phyloP scores from a whole-genome alignment of 1,284 basidiomycete species.

The Thecaphora thlaspeos region DNA sequence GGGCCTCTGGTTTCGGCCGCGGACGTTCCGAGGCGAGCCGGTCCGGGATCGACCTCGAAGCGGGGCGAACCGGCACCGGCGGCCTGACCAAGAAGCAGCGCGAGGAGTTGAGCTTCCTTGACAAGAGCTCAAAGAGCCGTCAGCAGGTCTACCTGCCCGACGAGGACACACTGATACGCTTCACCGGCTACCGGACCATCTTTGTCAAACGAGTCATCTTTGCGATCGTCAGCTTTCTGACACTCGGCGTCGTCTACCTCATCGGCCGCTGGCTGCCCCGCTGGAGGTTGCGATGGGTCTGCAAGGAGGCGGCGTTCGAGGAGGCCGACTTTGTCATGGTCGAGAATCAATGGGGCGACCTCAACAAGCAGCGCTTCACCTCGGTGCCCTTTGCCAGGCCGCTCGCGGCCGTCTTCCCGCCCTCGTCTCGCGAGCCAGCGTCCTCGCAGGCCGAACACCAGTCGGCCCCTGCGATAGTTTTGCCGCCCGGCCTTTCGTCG shows the following conservation, averaged over 20 bases:
- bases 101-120: constrained; percentile 42
- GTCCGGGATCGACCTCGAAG: constrained; percentile 1
- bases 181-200: constrained; percentile 82
- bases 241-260: constrained; percentile 75
- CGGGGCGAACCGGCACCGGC: constrained; percentile 1
- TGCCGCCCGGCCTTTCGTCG: constrained; percentile 18
- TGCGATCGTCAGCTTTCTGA: constrained; percentile 70
- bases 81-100: constrained; percentile 4
- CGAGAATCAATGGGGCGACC: constrained; percentile 64
- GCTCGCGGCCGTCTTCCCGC: constrained; percentile 52
- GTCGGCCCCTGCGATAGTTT: constrained; percentile 17
- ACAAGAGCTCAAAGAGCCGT: constrained; percentile 58
- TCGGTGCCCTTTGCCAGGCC: constrained; percentile 54
- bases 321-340: constrained; percentile 75
- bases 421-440: constrained; percentile 50
- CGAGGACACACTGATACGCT: constrained; percentile 84
- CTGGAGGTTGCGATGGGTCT: constrained; percentile 84
- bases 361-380: constrained; percentile 36
- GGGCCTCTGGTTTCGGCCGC: constrained; percentile 29
- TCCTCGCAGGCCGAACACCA: constrained; percentile 50
- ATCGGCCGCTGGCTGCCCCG: constrained; percentile 90
- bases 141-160: constrained; percentile 86
- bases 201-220: constrained; percentile 70
- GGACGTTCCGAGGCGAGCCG: constrained; percentile 16
- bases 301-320: constrained; percentile 78